phyloP scores from a whole-genome alignment of 441 rosid species.

The Codiaeum variegatum region DNA sequence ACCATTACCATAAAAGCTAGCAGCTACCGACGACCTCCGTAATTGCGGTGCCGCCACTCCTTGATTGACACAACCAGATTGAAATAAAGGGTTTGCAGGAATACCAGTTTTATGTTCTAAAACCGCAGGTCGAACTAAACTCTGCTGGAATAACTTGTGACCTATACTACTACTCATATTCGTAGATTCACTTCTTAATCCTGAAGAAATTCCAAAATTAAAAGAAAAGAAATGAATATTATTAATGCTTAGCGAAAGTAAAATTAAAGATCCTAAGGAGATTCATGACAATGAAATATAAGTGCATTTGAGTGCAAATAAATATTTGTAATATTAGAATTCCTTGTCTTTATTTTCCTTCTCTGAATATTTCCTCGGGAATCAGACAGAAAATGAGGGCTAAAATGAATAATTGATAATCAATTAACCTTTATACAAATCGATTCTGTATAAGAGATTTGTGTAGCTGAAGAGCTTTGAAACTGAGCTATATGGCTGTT shows the following conservation, averaged over 20 bases:
- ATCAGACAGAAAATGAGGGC: constrained; percentile 9
- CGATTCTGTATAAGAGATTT: constrained; percentile 16
- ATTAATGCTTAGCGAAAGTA: not conserved
- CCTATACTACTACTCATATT: constrained; percentile 67
- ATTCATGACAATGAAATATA: not conserved
- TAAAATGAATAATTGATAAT: not conserved
- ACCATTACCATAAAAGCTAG: constrained; percentile 44
- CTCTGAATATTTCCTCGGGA: constrained; percentile 3
- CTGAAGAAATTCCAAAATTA: constrained; percentile 33
- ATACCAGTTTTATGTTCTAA: constrained; percentile 51
- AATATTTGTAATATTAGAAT: not conserved
- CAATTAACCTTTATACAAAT: constrained; percentile 17
- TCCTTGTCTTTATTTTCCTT: not conserved
- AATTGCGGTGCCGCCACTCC: constrained; percentile 23
- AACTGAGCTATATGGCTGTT: not conserved
- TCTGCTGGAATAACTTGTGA: constrained; percentile 51
- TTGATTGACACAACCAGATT: constrained; percentile 38
- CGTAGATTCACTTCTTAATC: constrained; percentile 36
- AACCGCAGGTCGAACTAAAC: constrained; percentile 48
- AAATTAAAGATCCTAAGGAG: constrained; percentile 6
- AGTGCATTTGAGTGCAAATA: not conserved
- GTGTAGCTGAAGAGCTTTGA: not conserved
- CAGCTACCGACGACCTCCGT: constrained; percentile 33
- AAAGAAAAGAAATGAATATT: not conserved
- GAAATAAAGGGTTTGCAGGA: constrained; percentile 43